These are phyloP conservation scores for Tetragonia tetragonoides DNA, from an alignment of 148 eudicot genomes.

Conservation along the genomic window DNA sequence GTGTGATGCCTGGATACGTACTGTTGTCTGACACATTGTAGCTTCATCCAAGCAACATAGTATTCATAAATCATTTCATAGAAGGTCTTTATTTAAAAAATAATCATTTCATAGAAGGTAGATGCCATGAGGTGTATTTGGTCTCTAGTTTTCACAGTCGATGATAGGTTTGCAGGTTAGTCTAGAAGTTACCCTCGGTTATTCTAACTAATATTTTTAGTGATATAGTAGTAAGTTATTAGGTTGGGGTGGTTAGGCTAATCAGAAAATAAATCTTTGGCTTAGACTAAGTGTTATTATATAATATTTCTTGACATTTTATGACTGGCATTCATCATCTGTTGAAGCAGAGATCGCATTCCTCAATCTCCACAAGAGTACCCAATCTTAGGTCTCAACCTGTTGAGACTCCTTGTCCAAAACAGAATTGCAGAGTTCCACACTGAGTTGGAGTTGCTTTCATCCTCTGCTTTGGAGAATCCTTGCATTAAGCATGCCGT, in stretches of 20 bases:
- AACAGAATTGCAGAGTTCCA: slow-evolving; percentile 93
- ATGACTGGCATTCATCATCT: slow-evolving; percentile 7
- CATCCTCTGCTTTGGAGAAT: slow-evolving; percentile 71
- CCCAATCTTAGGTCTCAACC: slow-evolving; percentile 79
- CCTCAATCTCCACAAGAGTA: slow-evolving; percentile 75
- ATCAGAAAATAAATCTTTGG: not conserved
- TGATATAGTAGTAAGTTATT: not conserved
- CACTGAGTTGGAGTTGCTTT: slow-evolving; percentile 85
- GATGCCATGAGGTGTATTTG: not conserved
- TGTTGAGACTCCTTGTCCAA: slow-evolving; percentile 89
- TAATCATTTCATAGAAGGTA: not conserved
- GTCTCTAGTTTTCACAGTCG: not conserved
- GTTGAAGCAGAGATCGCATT: slow-evolving; percentile 57
- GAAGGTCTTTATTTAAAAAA: too few species aligned
- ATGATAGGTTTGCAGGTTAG: not conserved
- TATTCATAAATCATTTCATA: too few species aligned
- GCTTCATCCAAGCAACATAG: too few species aligned
- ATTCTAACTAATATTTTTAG: not conserved
- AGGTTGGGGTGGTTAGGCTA: not conserved
- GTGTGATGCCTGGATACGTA: too few species aligned
- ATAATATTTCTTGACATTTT: not conserved
- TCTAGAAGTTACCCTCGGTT: not conserved
- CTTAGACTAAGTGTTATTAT: not conserved
- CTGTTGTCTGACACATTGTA: too few species aligned
- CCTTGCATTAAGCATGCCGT: slow-evolving; percentile 92